Percentiles rank a stretch among this genome's conserved stretches.
These are phyloP conservation scores for Plasmodium ovale DNA, from an alignment of 169 alveolate genomes.

Conservation along the genomic window DNA sequence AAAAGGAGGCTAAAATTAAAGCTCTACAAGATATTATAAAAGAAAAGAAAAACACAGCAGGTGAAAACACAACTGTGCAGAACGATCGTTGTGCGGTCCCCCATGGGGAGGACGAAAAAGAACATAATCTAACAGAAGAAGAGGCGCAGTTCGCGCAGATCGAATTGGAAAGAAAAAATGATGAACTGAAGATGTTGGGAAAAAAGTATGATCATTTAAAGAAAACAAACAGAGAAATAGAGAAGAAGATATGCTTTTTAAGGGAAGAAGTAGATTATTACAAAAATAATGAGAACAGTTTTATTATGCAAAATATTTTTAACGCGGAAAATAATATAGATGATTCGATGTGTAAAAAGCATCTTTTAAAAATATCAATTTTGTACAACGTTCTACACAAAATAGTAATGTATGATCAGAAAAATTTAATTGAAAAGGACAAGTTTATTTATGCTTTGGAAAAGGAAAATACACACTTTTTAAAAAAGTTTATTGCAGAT, in stretches of 20 bases:
- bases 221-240: conserved; percentile 58
- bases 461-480: conserved; percentile 74
- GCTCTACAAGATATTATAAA: conserved; percentile 29
- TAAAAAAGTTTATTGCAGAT: conserved; percentile 71
- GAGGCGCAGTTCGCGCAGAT: conserved; percentile 7
- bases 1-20: conserved; percentile 66
- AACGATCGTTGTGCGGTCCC: not conserved
- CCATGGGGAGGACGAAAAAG: not conserved
- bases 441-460: conserved; percentile 53
- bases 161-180: conserved; percentile 30
- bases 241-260: conserved; percentile 52
- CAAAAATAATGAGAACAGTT: conserved; percentile 74
- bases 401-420: conserved; percentile 71
- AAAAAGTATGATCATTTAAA: conserved; percentile 64
- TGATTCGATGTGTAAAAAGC: conserved; percentile 52
- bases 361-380: conserved; percentile 46
- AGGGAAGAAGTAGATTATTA: conserved; percentile 75
- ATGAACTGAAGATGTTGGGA: conserved; percentile 36
- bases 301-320: conserved; percentile 74
- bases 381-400: conserved; percentile 52
- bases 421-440: conserved; percentile 35
- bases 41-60: conserved; percentile 6
- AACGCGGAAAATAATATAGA: conserved; percentile 62
- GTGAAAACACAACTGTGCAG: not conserved
- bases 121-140: not conserved